Evolutionary conservation across 2,329 filamentous ascomycete species (phyloP).

Genomic region (Alternaria postmessia): DNA sequence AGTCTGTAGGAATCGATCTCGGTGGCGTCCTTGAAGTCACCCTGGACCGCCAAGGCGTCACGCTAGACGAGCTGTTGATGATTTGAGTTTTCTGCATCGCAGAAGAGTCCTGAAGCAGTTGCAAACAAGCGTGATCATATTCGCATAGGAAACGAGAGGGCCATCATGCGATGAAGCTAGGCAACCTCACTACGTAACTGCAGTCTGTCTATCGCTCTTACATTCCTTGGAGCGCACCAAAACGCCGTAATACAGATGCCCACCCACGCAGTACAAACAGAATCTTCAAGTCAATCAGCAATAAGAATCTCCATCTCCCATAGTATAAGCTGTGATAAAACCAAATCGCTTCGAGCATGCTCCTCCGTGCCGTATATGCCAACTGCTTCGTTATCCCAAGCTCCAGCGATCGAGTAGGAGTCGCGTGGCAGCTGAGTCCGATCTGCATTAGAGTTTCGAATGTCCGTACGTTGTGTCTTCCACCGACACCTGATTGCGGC

Average conservation of each 20-base stretch:
- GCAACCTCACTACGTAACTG: slow-evolving; percentile 18
- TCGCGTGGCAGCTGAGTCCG: slow-evolving; percentile 15
- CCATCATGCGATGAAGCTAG: slow-evolving; percentile 15
- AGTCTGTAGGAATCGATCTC: slow-evolving; percentile 20
- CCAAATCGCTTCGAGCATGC: slow-evolving; percentile 1
- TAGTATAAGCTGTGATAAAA: not conserved
- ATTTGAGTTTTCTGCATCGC: not conserved
- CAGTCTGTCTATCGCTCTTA: slow-evolving; percentile 20
- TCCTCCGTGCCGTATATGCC: not conserved
- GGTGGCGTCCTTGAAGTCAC: slow-evolving; percentile 18
- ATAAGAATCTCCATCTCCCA: not conserved
- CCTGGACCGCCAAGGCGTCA: not conserved
- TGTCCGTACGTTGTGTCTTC: slow-evolving; percentile 8
- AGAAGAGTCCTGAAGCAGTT: not conserved
- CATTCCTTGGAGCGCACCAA: slow-evolving; percentile 9
- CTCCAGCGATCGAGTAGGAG: slow-evolving; percentile 2
- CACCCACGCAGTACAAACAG: slow-evolving; percentile 13
- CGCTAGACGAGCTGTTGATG: not conserved
- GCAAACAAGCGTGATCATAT: slow-evolving; percentile 15
- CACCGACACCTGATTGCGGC: slow-evolving; percentile 52
- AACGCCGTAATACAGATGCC: slow-evolving; percentile 29
- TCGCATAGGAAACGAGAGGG: slow-evolving; percentile 6
- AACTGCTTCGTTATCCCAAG: slow-evolving; percentile 1
- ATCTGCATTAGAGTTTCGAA: slow-evolving; percentile 14
- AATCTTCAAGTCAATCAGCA: slow-evolving; percentile 8